These are phyloP conservation scores for Alternaria sp. DNA, from an alignment of 2,329 filamentous ascomycete genomes.

Conservation along the genomic window DNA sequence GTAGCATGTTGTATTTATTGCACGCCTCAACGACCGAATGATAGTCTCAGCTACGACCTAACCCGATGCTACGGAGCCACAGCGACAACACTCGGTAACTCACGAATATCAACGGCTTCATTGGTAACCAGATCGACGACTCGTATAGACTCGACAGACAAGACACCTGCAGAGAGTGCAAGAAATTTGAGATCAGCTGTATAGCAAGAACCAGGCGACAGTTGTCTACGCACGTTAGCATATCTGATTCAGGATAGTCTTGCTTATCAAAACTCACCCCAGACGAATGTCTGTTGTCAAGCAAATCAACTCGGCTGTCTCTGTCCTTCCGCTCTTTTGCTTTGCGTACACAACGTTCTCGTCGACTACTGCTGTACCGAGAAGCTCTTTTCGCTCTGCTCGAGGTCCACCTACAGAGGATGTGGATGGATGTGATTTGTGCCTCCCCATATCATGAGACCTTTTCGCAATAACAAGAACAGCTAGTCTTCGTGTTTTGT, in stretches of 20 bases:
- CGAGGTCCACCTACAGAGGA: slow-evolving; percentile 51
- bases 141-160: slow-evolving; percentile 75
- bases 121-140: slow-evolving; percentile 77
- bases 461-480: slow-evolving; percentile 73
- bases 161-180: slow-evolving; percentile 70
- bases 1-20: not conserved
- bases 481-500: slow-evolving; percentile 71
- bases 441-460: slow-evolving; percentile 58
- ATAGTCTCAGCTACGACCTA: not conserved
- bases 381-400: slow-evolving; percentile 45
- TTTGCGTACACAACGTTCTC: slow-evolving; percentile 75
- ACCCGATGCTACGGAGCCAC: slow-evolving; percentile 24
- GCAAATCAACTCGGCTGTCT: slow-evolving; percentile 74
- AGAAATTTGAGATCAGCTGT: slow-evolving; percentile 77
- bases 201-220: slow-evolving; percentile 76
- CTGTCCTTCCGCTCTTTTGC: slow-evolving; percentile 70
- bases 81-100: slow-evolving; percentile 72
- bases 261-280: slow-evolving; percentile 59
- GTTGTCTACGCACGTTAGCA: slow-evolving; percentile 58
- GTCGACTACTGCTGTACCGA: slow-evolving; percentile 74
- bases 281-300: slow-evolving; percentile 77
- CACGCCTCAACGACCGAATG: not conserved
- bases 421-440: slow-evolving; percentile 53
- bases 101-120: slow-evolving; percentile 78
- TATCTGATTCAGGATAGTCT: not conserved